phyloP scores from a whole-genome alignment of 305 asterid genomes.

The Fraxinus platypoda region DNA sequence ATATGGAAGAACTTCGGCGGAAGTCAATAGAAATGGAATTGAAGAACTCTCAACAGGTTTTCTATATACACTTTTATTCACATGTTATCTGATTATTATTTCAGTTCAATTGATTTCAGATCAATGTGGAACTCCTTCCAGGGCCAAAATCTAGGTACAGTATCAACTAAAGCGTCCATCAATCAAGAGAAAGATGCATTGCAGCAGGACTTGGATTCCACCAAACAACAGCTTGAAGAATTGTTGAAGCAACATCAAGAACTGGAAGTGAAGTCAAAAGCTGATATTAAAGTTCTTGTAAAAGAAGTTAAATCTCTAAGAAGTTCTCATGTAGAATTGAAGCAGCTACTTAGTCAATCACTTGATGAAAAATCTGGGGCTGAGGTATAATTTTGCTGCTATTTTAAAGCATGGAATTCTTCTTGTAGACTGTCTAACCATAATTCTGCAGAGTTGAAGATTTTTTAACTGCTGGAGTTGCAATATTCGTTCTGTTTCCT shows the following conservation, averaged over 20 bases:
- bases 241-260: constrained; percentile 66
- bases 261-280: constrained; percentile 74
- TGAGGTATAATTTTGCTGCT: constrained; percentile 60
- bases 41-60: constrained; percentile 72
- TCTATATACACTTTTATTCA: constrained; percentile 11
- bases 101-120: constrained; percentile 18
- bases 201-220: constrained; percentile 59
- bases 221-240: constrained; percentile 60
- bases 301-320: constrained; percentile 91
- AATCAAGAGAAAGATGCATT: constrained; percentile 47
- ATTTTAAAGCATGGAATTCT: constrained; percentile 20
- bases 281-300: constrained; percentile 84
- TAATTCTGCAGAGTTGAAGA: not conserved
- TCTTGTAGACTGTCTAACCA: not conserved
- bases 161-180: constrained; percentile 31
- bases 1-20: constrained; percentile 92
- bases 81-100: not conserved
- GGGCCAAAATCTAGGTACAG: constrained; percentile 40
- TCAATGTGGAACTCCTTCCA: constrained; percentile 30
- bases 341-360: constrained; percentile 60
- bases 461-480: not conserved
- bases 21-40: constrained; percentile 83
- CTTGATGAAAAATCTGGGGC: constrained; percentile 49
- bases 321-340: constrained; percentile 65
- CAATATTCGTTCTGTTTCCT: not conserved